Percentiles rank a stretch among this genome's conserved stretches.
phyloP scores from a whole-genome alignment of 2,329 filamentous ascomycete genomes.

The Aspergillus candidus region DNA sequence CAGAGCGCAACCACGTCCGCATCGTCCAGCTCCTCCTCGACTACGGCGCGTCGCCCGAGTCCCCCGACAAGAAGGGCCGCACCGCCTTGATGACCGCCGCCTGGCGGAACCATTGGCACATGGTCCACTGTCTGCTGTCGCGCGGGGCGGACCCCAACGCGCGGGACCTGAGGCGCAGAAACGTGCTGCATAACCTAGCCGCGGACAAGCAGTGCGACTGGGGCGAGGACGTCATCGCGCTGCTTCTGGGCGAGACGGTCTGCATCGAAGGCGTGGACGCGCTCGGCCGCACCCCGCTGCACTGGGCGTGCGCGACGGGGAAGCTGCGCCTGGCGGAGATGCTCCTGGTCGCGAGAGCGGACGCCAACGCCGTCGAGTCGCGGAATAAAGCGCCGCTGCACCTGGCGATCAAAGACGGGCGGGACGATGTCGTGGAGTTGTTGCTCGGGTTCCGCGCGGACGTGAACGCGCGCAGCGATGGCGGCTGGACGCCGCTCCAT shows the following conservation, averaged over 20 bases:
- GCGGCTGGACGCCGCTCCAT: slow-evolving; percentile 50
- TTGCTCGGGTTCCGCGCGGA: slow-evolving; percentile 42
- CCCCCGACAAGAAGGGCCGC: slow-evolving; percentile 41
- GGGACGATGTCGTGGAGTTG: slow-evolving; percentile 32
- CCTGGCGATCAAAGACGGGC: slow-evolving; percentile 43
- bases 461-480: slow-evolving; percentile 44
- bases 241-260: slow-evolving; percentile 39
- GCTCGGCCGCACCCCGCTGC: slow-evolving; percentile 48
- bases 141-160: slow-evolving; percentile 32
- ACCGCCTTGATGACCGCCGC: slow-evolving; percentile 42
- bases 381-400: slow-evolving; percentile 45
- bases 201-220: slow-evolving; percentile 44
- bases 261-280: slow-evolving; percentile 37
- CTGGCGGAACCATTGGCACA: slow-evolving; percentile 37
- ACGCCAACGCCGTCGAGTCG: slow-evolving; percentile 40
- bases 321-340: slow-evolving; percentile 47
- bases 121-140: slow-evolving; percentile 34
- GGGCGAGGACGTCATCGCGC: slow-evolving; percentile 40
- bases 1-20: slow-evolving; percentile 36
- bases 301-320: slow-evolving; percentile 55
- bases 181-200: slow-evolving; percentile 39
- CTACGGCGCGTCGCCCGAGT: slow-evolving; percentile 26
- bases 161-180: slow-evolving; percentile 24
- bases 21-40: slow-evolving; percentile 42
- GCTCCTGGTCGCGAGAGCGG: slow-evolving; percentile 38